These are phyloP conservation scores for Avena insularis DNA, from an alignment of 176 grass and related monocot species.

Conservation along the genomic window DNA sequence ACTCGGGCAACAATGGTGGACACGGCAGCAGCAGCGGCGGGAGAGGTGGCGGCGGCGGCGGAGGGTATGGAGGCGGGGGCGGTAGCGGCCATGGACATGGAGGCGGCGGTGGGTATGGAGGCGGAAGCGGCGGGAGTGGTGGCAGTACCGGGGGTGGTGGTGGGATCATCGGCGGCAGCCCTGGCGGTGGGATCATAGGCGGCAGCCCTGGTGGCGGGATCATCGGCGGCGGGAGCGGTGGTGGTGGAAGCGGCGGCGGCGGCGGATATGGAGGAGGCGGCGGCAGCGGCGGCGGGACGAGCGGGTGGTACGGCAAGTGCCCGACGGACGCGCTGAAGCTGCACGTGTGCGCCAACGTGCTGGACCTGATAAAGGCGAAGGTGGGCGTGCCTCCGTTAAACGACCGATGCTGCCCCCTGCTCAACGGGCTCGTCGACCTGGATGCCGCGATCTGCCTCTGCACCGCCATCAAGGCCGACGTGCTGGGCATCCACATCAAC, in stretches of 20 bases:
- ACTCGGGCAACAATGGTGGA: slow-evolving; percentile 34
- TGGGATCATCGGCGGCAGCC: neutral
- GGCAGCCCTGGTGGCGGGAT: slow-evolving; percentile 4
- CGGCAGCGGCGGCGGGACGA: slow-evolving; percentile 19
- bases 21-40: slow-evolving; percentile 7
- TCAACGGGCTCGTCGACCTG: slow-evolving; percentile 66
- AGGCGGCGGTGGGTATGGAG: neutral
- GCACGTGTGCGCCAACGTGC: slow-evolving; percentile 75
- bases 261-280: neutral
- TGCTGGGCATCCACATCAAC: slow-evolving; percentile 82
- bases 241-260: neutral
- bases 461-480: slow-evolving; percentile 67
- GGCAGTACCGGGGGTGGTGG: neutral
- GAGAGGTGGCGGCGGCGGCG: neutral
- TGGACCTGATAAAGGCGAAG: slow-evolving; percentile 73
- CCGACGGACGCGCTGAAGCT: slow-evolving; percentile 78
- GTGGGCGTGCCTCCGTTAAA: slow-evolving; percentile 56
- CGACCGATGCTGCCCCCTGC: slow-evolving; percentile 75
- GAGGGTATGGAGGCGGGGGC: neutral
- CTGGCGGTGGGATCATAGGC: neutral
- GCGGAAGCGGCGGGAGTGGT: neutral
- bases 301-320: slow-evolving; percentile 65
- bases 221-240: neutral
- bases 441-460: slow-evolving; percentile 67
- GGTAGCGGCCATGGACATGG: neutral